Conservation (phyloP, 2,329 filamentous ascomycete species). For the Coniochaeta sp. region DNA sequence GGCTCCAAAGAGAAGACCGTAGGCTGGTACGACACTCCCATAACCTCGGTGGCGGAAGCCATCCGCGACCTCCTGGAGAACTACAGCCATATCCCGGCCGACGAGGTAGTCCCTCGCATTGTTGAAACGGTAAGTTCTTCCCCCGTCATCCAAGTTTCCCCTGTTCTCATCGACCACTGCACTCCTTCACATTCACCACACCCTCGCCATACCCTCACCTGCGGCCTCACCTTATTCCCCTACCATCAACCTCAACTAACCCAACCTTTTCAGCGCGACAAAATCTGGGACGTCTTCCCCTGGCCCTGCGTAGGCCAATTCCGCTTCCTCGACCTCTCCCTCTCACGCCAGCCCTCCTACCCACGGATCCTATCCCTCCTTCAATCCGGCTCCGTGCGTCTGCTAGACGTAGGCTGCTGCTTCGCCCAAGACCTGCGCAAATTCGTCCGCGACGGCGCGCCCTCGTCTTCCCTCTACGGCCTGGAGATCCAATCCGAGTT, state of each 20-base stretch:
- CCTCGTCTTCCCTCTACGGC: conserved; percentile 5
- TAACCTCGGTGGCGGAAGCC: conserved; percentile 2
- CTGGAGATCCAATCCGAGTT: conserved; percentile 6
- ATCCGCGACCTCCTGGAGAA: conserved; percentile 9
- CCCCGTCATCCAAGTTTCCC: no score
- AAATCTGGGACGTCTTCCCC: conserved; percentile 6
- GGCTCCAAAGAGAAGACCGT: conserved; percentile 8
- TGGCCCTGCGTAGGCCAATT: conserved; percentile 11
- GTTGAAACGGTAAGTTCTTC: conserved; percentile 9
- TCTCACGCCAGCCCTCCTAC: conserved; percentile 5
- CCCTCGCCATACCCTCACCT: not conserved
- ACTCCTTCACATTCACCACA: no score
- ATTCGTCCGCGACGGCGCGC: conserved; percentile 7
- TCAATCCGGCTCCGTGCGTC: conserved; percentile 1
- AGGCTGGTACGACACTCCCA: conserved; percentile 8
- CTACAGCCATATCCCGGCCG: conserved; percentile 9
- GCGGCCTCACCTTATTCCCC: no score
- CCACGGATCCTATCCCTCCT: conserved; percentile 1
- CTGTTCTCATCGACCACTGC: not conserved
- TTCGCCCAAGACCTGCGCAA: conserved; percentile 11
- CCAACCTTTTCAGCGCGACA: conserved; percentile 4
- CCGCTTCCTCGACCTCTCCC: conserved; percentile 9
- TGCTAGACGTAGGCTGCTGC: conserved; percentile 10
- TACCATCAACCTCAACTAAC: not conserved
- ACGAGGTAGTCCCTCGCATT: conserved; percentile 10